Percentiles rank a stretch among this genome's conserved stretches.
Evolutionary conservation across 164 flowering plant genomes (phyloP).

Genomic region (Berberis vulgaris): DNA sequence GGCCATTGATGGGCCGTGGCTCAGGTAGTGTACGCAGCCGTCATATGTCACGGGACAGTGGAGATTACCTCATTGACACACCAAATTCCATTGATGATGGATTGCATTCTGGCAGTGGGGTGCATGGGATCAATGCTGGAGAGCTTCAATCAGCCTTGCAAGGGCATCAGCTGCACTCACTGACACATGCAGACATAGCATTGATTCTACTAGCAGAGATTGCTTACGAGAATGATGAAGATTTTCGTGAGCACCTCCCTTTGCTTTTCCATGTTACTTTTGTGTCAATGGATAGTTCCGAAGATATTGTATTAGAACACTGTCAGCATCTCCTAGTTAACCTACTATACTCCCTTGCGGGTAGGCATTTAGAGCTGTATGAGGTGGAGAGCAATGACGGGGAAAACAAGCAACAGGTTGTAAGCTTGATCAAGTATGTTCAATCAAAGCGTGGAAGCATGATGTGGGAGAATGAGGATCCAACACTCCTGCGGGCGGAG

Average conservation of each 20-base stretch:
- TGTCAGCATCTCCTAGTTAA: slow-evolving; percentile 98
- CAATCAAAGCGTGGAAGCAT: slow-evolving; percentile 95
- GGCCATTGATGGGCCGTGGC: slow-evolving; percentile 91
- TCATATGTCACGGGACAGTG: slow-evolving; percentile 94
- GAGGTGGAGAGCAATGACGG: slow-evolving; percentile 93
- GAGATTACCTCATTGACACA: slow-evolving; percentile 88
- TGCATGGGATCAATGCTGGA: slow-evolving; percentile 78
- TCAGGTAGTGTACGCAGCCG: slow-evolving; percentile 91
- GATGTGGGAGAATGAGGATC: slow-evolving; percentile 99
- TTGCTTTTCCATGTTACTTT: slow-evolving; percentile 90
- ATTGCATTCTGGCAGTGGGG: slow-evolving; percentile 48
- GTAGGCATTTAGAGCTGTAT: slow-evolving; percentile 87
- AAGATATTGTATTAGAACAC: slow-evolving; percentile 92
- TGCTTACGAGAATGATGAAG: slow-evolving; percentile 98
- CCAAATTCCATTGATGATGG: slow-evolving; percentile 95
- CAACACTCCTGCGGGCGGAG: slow-evolving; percentile 63
- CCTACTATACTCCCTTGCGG: slow-evolving; percentile 90
- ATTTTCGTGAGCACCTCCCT: slow-evolving; percentile 89
- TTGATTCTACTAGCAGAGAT: slow-evolving; percentile 92
- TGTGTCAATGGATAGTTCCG: slow-evolving; percentile 99
- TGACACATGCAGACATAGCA: slow-evolving; percentile 96
- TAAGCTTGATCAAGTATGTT: slow-evolving; percentile 93
- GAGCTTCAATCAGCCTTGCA: slow-evolving; percentile 96
- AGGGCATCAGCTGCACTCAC: slow-evolving; percentile 90
- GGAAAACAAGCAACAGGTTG: slow-evolving; percentile 97